Percentiles rank a stretch among this genome's conserved stretches.
These are phyloP conservation scores for Leccinum fallax DNA, from an alignment of 1,284 basidiomycete genomes.

Conservation along the genomic window DNA sequence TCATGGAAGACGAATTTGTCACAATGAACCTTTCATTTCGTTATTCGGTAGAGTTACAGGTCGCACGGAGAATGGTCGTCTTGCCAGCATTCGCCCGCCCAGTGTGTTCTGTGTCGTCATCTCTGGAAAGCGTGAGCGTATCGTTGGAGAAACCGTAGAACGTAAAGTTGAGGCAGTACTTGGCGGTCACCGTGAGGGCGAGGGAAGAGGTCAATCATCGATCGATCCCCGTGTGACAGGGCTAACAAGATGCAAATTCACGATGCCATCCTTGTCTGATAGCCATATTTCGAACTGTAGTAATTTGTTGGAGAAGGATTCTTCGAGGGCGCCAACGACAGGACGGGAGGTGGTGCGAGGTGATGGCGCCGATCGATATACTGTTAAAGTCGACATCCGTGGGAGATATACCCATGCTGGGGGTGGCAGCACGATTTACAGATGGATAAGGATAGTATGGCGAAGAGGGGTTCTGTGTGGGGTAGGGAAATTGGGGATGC, in stretches of 20 bases:
- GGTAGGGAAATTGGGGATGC: slow-evolving; percentile 26
- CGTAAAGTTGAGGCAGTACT: background rate
- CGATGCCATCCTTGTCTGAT: background rate
- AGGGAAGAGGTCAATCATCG: background rate
- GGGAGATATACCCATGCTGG: slow-evolving; percentile 37
- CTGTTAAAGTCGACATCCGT: slow-evolving; percentile 34
- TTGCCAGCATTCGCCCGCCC: no score
- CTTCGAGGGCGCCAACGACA: background rate
- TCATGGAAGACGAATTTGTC: no score
- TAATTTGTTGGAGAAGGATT: background rate
- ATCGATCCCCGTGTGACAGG: background rate
- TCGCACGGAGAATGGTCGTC: no score
- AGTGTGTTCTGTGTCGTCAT: no score
- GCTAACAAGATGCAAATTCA: background rate
- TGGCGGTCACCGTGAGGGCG: background rate
- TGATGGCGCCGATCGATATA: slow-evolving; percentile 21
- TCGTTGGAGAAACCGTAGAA: background rate
- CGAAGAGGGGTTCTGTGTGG: slow-evolving; percentile 26
- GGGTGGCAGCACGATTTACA: slow-evolving; percentile 18
- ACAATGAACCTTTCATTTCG: no score
- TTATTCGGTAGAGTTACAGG: no score
- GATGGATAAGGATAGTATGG: slow-evolving; percentile 26
- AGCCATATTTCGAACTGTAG: background rate
- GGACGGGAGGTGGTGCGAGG: slow-evolving; percentile 23
- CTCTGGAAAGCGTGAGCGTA: background rate